Evolutionary conservation across 2,329 filamentous ascomycete genomes (phyloP).

Genomic region (Cryphonectria carpinicola): DNA sequence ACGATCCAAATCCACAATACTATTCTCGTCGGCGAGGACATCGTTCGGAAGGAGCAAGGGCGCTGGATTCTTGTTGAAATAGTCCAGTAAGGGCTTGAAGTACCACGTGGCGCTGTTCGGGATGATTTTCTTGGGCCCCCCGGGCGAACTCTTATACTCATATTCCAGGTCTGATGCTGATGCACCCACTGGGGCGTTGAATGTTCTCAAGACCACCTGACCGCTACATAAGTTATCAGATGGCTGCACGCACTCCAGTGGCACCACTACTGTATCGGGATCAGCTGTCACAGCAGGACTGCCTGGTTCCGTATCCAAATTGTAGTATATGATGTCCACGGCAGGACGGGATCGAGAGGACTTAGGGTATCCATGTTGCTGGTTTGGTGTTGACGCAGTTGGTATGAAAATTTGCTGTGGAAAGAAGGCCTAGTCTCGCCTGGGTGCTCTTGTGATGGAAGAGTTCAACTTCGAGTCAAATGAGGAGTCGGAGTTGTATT

Average conservation of each 20-base stretch:
- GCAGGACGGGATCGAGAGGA: not conserved
- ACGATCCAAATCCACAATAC: not conserved
- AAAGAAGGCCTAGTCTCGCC: not conserved
- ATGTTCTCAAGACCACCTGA: not conserved
- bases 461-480: not conserved
- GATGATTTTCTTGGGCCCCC: not conserved
- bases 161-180: not conserved
- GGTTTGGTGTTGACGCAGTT: not conserved
- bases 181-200: not conserved
- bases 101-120: not conserved
- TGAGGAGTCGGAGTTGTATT: not conserved
- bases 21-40: not conserved
- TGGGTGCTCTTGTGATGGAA: not conserved
- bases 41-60: not conserved
- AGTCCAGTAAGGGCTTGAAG: not conserved
- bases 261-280: not conserved
- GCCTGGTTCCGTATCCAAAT: not conserved
- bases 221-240: too few relatives aligned
- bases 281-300: not conserved
- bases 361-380: not conserved
- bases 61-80: not conserved
- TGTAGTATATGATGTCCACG: not conserved
- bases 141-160: not conserved
- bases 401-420: not conserved
- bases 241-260: not conserved